Percentiles rank a stretch among this genome's conserved stretches.
Conservation (phyloP, 169 alveolate genomes). For the Cryptosporidium ubiquitum region DNA sequence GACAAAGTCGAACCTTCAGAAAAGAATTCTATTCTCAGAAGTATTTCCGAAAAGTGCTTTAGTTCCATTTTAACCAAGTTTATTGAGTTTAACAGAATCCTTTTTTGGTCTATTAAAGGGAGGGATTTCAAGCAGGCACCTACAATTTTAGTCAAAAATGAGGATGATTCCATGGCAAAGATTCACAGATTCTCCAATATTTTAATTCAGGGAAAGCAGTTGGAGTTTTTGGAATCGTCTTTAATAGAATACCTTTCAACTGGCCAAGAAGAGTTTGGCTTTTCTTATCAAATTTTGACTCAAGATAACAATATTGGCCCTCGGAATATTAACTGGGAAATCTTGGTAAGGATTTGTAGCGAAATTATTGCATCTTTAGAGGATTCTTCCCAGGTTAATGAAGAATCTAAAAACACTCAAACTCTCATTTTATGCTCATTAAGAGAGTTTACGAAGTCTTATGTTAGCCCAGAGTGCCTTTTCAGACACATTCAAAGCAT, state of each 20-base stretch:
- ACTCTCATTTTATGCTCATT: not conserved
- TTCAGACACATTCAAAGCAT: not conserved
- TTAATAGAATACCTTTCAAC: not conserved
- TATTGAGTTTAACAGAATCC: slow-evolving; percentile 2
- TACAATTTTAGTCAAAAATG: not conserved
- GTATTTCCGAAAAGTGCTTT: slow-evolving; percentile 23
- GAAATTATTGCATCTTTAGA: slow-evolving; percentile 24
- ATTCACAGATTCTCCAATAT: slow-evolving; percentile 5
- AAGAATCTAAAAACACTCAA: not conserved
- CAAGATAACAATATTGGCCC: not conserved
- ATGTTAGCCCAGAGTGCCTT: not conserved
- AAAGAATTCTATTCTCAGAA: not conserved
- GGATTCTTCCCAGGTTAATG: not conserved
- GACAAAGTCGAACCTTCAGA: slow-evolving; percentile 16
- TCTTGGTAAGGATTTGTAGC: not conserved
- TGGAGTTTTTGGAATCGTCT: slow-evolving; percentile 16
- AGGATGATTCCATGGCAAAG: not conserved
- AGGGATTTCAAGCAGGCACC: slow-evolving; percentile 6
- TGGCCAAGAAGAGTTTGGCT: not conserved
- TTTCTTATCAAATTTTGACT: not conserved
- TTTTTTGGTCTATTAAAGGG: slow-evolving; percentile 51
- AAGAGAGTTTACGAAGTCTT: not conserved
- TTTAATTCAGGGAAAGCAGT: slow-evolving; percentile 5
- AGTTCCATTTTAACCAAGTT: not conserved
- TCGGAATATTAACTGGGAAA: slow-evolving; percentile 3